These are phyloP conservation scores for Clonostachys chloroleuca DNA, from an alignment of 2,329 filamentous ascomycete genomes.

Conservation along the genomic window DNA sequence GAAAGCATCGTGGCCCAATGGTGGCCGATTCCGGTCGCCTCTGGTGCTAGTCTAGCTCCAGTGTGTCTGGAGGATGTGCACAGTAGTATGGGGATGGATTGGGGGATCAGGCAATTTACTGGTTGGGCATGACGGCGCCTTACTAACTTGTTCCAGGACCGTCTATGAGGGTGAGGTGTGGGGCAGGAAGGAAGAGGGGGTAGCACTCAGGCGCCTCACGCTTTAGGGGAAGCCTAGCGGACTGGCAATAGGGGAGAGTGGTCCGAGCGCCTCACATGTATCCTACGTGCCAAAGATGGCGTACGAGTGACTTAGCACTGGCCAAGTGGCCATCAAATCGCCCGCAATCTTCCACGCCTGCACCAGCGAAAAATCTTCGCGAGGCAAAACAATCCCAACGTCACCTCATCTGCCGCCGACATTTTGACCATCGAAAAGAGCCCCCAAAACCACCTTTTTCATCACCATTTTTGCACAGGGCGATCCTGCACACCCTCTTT, in stretches of 20 bases:
- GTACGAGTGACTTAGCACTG: neutral
- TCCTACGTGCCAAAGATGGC: neutral
- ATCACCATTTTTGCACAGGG: conserved; percentile 45
- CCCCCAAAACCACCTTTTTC: conserved; percentile 42
- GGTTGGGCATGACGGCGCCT: too few species aligned
- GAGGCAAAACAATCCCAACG: conserved; percentile 50
- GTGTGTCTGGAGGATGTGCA: too few species aligned
- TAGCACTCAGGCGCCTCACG: too few species aligned
- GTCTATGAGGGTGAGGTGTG: too few species aligned
- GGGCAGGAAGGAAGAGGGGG: too few species aligned
- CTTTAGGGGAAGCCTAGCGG: too few species aligned
- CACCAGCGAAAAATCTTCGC: conserved; percentile 48
- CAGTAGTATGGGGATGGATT: too few species aligned
- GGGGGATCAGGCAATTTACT: too few species aligned
- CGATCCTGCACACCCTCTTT: conserved; percentile 49
- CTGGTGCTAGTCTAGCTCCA: too few species aligned
- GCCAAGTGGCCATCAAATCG: neutral
- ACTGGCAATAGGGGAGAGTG: conserved; percentile 1
- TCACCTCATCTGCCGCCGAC: conserved; percentile 37
- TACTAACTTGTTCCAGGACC: too few species aligned
- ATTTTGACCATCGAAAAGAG: conserved; percentile 50
- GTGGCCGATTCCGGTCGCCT: too few species aligned
- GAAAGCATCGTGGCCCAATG: too few species aligned
- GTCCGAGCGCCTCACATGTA: conserved; percentile 1
- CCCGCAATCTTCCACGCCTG: conserved; percentile 15